A percentile compares a stretch with the other conserved stretches of the same genome.
Evolutionary conservation across 345 rosid genomes (phyloP).

Genomic region (sweet orange (Citrus sinensis)): DNA sequence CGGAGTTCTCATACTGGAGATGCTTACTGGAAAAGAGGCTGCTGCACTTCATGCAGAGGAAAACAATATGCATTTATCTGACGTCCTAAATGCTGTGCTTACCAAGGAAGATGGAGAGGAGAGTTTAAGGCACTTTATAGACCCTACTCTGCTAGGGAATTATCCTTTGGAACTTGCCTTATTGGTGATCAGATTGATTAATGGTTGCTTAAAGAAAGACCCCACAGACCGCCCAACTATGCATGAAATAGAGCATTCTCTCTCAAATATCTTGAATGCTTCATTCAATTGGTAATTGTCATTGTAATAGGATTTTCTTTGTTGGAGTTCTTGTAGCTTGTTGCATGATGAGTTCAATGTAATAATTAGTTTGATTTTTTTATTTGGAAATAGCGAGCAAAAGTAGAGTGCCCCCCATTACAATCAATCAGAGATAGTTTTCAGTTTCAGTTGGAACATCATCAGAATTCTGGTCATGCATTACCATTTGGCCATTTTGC

Average conservation of each 20-base stretch:
- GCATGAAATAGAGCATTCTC: constrained; percentile 52
- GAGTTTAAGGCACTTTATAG: constrained; percentile 28
- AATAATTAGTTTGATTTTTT: neutral
- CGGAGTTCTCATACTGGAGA: constrained; percentile 68
- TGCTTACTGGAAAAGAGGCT: constrained; percentile 58
- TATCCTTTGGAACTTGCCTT: constrained; percentile 44
- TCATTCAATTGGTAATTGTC: constrained; percentile 41
- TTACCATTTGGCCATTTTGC: no score
- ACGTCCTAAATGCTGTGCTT: constrained; percentile 19
- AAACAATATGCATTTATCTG: constrained; percentile 23
- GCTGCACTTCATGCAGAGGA: constrained; percentile 32
- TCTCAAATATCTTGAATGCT: constrained; percentile 46
- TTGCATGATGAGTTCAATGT: neutral
- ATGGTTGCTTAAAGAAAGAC: constrained; percentile 55
- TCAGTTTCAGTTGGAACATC: neutral
- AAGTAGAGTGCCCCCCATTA: neutral
- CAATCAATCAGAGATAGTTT: neutral
- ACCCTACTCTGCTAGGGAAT: constrained; percentile 38
- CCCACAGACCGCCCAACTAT: constrained; percentile 58
- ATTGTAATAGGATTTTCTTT: neutral
- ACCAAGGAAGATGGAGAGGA: constrained; percentile 22
- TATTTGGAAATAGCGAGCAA: neutral
- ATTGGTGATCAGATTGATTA: constrained; percentile 33
- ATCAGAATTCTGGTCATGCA: neutral
- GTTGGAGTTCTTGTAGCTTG: neutral